Percentiles rank a stretch among this genome's conserved stretches.
These are phyloP conservation scores for Dendrostoma leiphaemia DNA, from an alignment of 2,329 filamentous ascomycete species.

Conservation along the genomic window DNA sequence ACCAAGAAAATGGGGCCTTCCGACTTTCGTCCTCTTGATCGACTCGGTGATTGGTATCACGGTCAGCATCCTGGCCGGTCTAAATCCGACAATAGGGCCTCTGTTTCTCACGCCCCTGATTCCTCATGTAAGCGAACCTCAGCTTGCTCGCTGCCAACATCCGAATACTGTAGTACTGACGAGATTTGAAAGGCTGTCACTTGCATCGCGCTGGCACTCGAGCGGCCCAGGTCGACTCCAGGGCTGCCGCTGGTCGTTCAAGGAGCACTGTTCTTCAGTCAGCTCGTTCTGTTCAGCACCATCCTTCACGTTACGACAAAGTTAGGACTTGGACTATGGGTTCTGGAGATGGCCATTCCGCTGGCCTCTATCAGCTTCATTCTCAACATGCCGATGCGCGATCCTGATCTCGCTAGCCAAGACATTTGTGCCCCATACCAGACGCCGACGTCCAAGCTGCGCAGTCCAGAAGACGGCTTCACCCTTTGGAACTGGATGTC, in stretches of 20 bases:
- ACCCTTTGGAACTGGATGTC: constrained; percentile 81
- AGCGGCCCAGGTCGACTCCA: constrained; percentile 44
- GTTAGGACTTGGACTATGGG: constrained; percentile 23
- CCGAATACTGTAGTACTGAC: background rate
- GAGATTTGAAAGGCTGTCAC: constrained; percentile 5
- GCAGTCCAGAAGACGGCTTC: constrained; percentile 76
- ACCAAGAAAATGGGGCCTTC: background rate
- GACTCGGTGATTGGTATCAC: constrained; percentile 7
- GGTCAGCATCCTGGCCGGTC: constrained; percentile 8
- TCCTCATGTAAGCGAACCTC: constrained; percentile 11
- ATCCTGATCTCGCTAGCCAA: constrained; percentile 49
- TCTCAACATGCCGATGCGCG: constrained; percentile 68
- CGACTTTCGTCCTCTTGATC: constrained; percentile 4
- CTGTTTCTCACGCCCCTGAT: constrained; percentile 17
- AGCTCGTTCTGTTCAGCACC: constrained; percentile 28
- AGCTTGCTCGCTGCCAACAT: background rate
- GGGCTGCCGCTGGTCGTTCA: constrained; percentile 73
- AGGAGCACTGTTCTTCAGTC: constrained; percentile 30
- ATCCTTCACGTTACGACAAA: constrained; percentile 30
- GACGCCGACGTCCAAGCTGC: constrained; percentile 55
- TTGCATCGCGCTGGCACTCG: constrained; percentile 7
- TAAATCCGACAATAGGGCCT: constrained; percentile 7
- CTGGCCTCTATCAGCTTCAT: constrained; percentile 50
- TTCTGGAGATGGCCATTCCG: constrained; percentile 36
- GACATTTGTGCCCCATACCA: constrained; percentile 60